Conservation (phyloP, 208 protist species). For the Trypanosoma scelopori region DNA sequence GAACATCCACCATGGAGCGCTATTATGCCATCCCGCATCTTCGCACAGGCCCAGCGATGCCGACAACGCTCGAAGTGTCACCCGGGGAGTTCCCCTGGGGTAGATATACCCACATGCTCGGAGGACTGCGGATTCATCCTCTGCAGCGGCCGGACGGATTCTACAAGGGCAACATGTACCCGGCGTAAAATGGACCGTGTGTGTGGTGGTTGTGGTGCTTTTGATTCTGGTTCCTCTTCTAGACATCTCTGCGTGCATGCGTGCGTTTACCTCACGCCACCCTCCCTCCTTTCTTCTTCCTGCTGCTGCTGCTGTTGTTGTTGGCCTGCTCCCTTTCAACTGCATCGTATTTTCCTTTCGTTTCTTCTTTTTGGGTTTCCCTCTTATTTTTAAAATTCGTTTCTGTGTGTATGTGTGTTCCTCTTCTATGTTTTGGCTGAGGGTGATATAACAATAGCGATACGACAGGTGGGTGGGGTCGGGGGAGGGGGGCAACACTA, state of each 20-base stretch:
- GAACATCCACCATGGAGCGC: constrained; percentile 66
- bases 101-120: constrained; percentile 56
- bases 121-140: constrained; percentile 46
- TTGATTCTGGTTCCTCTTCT: too few relatives aligned
- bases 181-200: constrained; percentile 27
- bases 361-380: too few relatives aligned
- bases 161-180: constrained; percentile 66
- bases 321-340: too few relatives aligned
- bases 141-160: constrained; percentile 54
- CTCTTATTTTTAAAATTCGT: too few relatives aligned
- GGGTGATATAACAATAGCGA: too few relatives aligned
- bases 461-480: too few relatives aligned
- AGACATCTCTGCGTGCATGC: too few relatives aligned
- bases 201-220: neutral
- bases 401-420: neutral
- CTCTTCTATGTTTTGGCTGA: too few relatives aligned
- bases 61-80: constrained; percentile 41
- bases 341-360: constrained; percentile 4
- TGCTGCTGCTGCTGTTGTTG: too few relatives aligned
- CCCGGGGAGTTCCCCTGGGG: constrained; percentile 57
- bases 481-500: too few relatives aligned
- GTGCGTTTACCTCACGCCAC: too few relatives aligned
- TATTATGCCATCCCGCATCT: constrained; percentile 78
- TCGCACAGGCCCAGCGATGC: constrained; percentile 56
- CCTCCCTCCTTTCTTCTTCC: too few relatives aligned